Percentiles rank a stretch among this genome's conserved stretches.
Conservation (phyloP, 805 yeast genomes). For the Maudiozyma pseudohumilis region DNA sequence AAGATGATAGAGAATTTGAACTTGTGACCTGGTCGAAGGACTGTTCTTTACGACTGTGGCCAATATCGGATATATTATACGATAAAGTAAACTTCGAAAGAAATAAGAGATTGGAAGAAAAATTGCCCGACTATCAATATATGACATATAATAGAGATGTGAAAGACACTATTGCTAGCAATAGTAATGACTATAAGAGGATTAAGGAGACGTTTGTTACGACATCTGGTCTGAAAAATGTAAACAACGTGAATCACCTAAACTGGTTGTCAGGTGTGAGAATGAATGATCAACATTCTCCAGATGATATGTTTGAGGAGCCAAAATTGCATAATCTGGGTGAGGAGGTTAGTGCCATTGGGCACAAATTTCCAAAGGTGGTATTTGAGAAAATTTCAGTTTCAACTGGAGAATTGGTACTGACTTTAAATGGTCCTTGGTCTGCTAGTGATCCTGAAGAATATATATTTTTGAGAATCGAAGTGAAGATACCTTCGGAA, state of each 20-base stretch:
- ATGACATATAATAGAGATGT: conserved; percentile 47
- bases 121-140: conserved; percentile 36
- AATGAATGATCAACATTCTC: conserved; percentile 37
- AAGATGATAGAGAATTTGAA: conserved; percentile 76
- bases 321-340: conserved; percentile 56
- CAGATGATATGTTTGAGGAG: conserved; percentile 31
- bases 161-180: conserved; percentile 15
- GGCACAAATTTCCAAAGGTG: conserved; percentile 80
- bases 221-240: conserved; percentile 28
- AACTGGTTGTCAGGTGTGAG: conserved; percentile 92
- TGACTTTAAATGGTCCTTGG: conserved; percentile 81
- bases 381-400: conserved; percentile 82
- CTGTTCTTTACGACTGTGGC: conserved; percentile 77
- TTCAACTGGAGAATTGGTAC: conserved; percentile 65
- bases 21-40: conserved; percentile 92
- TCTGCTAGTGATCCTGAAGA: conserved; percentile 32
- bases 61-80: conserved; percentile 41
- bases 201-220: conserved; percentile 34
- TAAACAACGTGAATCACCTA: conserved; percentile 50
- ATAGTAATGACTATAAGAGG: conserved; percentile 19
- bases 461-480: conserved; percentile 56
- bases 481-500: conserved; percentile 55
- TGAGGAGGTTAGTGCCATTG: conserved; percentile 82
- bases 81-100: conserved; percentile 36
- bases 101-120: conserved; percentile 30